Evolutionary conservation across 441 rosid species (phyloP).

Genomic region (California macrophylla): DNA sequence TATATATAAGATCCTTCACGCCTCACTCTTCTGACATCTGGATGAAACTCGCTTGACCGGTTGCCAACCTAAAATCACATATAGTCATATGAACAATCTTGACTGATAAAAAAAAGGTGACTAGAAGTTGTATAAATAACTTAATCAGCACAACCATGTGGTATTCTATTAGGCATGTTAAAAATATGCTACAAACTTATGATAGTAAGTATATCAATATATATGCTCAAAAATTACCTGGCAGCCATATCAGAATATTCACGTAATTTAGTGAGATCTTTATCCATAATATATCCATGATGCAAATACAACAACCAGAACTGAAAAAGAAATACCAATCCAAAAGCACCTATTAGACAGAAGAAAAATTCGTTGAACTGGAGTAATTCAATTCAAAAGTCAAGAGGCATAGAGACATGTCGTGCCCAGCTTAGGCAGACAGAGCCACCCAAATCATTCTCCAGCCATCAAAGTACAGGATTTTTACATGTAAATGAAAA

Average conservation of each 20-base stretch:
- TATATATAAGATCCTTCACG: constrained; percentile 98
- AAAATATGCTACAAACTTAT: not conserved
- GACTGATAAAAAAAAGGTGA: not conserved
- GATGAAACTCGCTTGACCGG: constrained; percentile 95
- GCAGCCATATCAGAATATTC: not conserved
- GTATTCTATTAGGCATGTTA: not conserved
- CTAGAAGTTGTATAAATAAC: not conserved
- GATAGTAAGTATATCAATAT: not conserved
- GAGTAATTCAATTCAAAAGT: not conserved
- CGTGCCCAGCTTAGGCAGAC: not conserved
- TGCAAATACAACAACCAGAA: not conserved
- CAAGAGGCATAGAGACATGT: not conserved
- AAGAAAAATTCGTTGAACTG: not conserved
- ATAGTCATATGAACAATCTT: constrained; percentile 3
- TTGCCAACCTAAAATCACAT: constrained; percentile 61
- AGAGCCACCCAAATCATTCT: not conserved
- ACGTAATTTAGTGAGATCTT: not conserved
- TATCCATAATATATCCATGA: not conserved
- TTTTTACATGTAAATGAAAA: constrained; percentile 1
- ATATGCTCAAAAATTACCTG: not conserved
- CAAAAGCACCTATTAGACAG: not conserved
- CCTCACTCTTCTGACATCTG: constrained; percentile 94
- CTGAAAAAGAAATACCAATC: constrained; percentile 5
- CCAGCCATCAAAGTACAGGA: not conserved
- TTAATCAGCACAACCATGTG: not conserved